These are phyloP conservation scores for Ambrosia artemisiifolia DNA, from an alignment of 129 eudicot species.

Conservation along the genomic window DNA sequence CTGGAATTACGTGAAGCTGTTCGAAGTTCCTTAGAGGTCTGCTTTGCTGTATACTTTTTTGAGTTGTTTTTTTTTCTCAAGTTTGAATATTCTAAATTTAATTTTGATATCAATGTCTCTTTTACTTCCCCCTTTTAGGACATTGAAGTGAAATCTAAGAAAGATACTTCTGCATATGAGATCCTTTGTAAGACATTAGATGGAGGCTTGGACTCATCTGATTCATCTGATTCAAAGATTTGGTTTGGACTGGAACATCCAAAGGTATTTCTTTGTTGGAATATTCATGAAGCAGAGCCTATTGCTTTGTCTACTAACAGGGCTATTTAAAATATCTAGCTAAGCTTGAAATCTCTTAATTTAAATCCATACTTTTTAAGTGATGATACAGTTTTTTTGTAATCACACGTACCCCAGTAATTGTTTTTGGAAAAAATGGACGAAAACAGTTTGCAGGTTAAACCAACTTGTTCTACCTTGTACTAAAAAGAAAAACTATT, in stretches of 20 bases:
- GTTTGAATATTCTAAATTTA: background rate
- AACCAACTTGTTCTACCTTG: background rate
- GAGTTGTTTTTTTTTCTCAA: background rate
- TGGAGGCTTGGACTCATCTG: constrained; percentile 46
- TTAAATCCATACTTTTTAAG: background rate
- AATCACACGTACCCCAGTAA: background rate
- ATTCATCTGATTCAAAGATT: constrained; percentile 51
- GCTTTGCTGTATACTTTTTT: background rate
- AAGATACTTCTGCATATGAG: constrained; percentile 49
- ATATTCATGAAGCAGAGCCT: background rate
- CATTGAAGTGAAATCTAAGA: constrained; percentile 46
- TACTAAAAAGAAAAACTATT: background rate
- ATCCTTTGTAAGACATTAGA: constrained; percentile 58
- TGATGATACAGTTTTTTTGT: background rate
- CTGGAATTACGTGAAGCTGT: constrained; percentile 56
- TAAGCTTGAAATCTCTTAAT: background rate
- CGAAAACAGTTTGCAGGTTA: background rate
- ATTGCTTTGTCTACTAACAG: constrained; percentile 5
- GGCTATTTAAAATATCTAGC: background rate
- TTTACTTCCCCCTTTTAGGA: constrained; percentile 32
- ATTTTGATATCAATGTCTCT: background rate
- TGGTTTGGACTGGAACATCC: constrained; percentile 91
- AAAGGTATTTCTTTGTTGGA: constrained; percentile 43
- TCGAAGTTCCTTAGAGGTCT: constrained; percentile 56
- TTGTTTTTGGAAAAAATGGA: background rate